Evolutionary conservation across 768 basidiomycete genomes (phyloP), one percentile per base, ranked within the genome.

Genomic region (Hypsizygus marmoreus): DNA sequence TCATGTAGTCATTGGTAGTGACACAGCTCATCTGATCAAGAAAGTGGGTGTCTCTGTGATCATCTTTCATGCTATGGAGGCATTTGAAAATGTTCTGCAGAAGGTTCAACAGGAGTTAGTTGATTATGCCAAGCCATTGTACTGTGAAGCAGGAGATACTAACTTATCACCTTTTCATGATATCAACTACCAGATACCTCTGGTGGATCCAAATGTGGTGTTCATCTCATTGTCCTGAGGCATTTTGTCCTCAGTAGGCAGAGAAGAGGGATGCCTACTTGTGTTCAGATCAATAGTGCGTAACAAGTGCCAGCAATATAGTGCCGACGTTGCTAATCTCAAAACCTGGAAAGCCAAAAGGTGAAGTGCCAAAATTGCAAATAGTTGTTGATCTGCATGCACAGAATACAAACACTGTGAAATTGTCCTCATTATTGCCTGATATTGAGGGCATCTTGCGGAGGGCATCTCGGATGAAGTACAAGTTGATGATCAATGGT

Each of bases 151-250:
- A 0, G 47, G 40, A 7, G 63, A 70, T 7, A 68, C 64, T 0
- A 58, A 57, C 0, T 37, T 73, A 6, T 75, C 76, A 0, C 73
- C 71, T 0, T 37, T 73, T 3, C 24, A 67, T 1, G 69, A 47
- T 0, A 68, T 77, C 1, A 76, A 77, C 47, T 73, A 77, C 44
- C 33, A 43, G 0, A 75, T 78, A 1, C 69, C 66, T 0, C 45
- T 78, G 2, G 74, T 74, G 17, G 35, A 44, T 43, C 0, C 72
- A 73, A 38, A 50, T 51, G 0, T 76, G 69, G 70, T 50, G 61
- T 0, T 53, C 61, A 0, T 61, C 70, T 0, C 31, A 53, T 8
- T 78, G 76, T 40, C 69, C 71, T 1, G 72, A 75, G 32, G 60
- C 67, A 0, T 44, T 74, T 2, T 11, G 53, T 19, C 12, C 16